Base-by-base conservation (phyloP, 306 rosid genomes). In the Prunus dulcis region DNA sequence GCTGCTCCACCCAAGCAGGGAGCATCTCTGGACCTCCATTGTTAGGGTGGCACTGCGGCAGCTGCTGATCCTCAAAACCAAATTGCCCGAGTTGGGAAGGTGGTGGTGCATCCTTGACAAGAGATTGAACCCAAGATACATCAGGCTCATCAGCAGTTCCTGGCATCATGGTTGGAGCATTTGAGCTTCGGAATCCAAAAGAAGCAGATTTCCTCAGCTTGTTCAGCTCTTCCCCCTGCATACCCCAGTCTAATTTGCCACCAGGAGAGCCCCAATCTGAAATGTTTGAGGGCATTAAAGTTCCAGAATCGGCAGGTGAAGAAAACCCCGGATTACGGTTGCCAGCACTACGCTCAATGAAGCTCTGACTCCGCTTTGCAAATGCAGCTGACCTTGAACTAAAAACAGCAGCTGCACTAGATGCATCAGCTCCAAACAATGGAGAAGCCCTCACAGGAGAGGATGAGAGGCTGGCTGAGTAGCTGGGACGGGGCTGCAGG, bases 121-220 rank as follows among this genome's bases (percentile, higher is more conserved):
- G 77, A 71, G 98, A 84, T 78, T 87, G 84, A 79, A 93, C 96
- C 94, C 97, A 90, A 14, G 94, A 87, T 52, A 86, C 91, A 74
- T 86, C 93, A 4, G 87, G 89, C 78, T 89, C 96, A 28, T 77
- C 81, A 69, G 23, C 68, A 6, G 81, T 22, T 19, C 51, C 46
- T 49, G 84, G 80, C 63, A 28, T 41, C 19, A 70, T 50, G 71
- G 84, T 57, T 41, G 84, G 32, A 69, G 77, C 67, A 9, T 52
- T 19, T 3, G 80, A 47, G 82, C 83, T 81, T 74, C 88, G 81
- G 15, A 84, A 56, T 63, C 93, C 93, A 58, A 89, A 88, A 45
- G 98, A 93, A 79, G 90, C 84, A 10, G 98, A 89, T 45, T 89
- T 91, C 45, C 82, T 86, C 83, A 87, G 74, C 83, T 89, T 88